Evolutionary conservation across 1,139 yeast genomes (phyloP), one percentile per base, ranked within the genome.

Genomic region (Scheffersomyces stambukii): DNA sequence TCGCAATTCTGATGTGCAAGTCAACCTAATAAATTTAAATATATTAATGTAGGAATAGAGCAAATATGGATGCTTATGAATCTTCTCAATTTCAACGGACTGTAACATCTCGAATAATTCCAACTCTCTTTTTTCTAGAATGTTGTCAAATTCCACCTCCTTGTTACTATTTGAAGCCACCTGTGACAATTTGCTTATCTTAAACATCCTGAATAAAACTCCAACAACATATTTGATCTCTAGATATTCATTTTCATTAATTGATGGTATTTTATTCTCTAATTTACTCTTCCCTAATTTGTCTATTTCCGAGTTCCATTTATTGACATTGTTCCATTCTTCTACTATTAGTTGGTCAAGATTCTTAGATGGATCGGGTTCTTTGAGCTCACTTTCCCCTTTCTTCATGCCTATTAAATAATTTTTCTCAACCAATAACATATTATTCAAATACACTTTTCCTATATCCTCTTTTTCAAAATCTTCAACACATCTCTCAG

Each of bases 51-150:
- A 77, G 1, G 81, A 67, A 23, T 60, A 52, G 21, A 78, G 46
- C 9, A 79, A 51, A 16, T 60, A 63, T 0, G 83, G 83, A 37
- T 64, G 77, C 36, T 53, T 58, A 13, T 48, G 34, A 4, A 75
- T 60, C 44, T 75, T 77, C 20, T 62, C 65, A 3, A 50, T 35
- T 41, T 79, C 85, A 38, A 75, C 75, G 0, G 81, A 70, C 42
- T 79, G 83, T 8, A 80, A 57, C 7, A 49, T 39, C 8, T 60
- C 46, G 41, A 77, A 78, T n/a, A 55, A 41, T 13, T 38, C 29
- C 11, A 50, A 27, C 31, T 62, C 69, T 13, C 45, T 35, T 18
- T 33, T 32, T 5, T 31, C 28, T 4, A 31, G n/a, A n/a, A n/a
- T n/a, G n/a, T n/a, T n/a, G n/a, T n/a, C n/a, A n/a, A n/a, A n/a